Percentiles rank a stretch among this genome's conserved stretches.
Evolutionary conservation across 2,329 filamentous ascomycete species (phyloP).

Genomic region (Claviceps pusilla): DNA sequence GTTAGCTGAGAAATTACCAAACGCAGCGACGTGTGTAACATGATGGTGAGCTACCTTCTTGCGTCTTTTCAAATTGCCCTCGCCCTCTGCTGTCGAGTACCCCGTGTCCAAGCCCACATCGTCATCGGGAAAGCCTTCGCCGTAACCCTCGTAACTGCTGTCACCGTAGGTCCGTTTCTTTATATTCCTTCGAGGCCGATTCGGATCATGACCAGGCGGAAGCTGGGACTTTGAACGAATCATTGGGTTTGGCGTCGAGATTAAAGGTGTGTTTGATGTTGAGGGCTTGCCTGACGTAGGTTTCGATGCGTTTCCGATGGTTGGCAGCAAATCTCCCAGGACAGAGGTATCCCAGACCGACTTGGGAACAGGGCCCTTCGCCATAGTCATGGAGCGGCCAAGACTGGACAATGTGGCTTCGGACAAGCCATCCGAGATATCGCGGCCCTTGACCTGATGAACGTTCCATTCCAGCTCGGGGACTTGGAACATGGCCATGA

Average conservation of each 20-base stretch:
- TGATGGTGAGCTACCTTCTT: constrained; percentile 39
- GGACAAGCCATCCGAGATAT: constrained; percentile 39
- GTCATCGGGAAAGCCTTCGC: constrained; percentile 56
- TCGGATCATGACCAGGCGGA: constrained; percentile 26
- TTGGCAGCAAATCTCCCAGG: constrained; percentile 38
- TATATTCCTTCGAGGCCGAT: constrained; percentile 47
- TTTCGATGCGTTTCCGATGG: constrained; percentile 24
- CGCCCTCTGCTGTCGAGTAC: constrained; percentile 60
- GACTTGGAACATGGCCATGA: constrained; percentile 34
- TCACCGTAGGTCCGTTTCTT: constrained; percentile 69
- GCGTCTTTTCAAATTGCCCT: constrained; percentile 48
- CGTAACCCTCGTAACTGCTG: constrained; percentile 59
- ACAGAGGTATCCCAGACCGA: constrained; percentile 42
- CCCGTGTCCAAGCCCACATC: constrained; percentile 41
- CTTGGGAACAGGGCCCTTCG: constrained; percentile 40
- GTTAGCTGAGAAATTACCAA: constrained; percentile 1
- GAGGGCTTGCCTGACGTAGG: constrained; percentile 31
- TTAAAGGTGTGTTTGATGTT: constrained; percentile 37
- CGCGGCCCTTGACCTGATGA: constrained; percentile 36
- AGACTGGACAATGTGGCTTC: constrained; percentile 28
- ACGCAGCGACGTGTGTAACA: neutral
- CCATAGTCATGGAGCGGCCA: constrained; percentile 39
- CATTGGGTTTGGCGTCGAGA: constrained; percentile 17
- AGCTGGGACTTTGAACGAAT: constrained; percentile 25
- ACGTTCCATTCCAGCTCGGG: constrained; percentile 44